Evolutionary conservation across 305 asterid species (phyloP), one percentile per base, ranked within the genome.

Genomic region (Fraxinus sp.): DNA sequence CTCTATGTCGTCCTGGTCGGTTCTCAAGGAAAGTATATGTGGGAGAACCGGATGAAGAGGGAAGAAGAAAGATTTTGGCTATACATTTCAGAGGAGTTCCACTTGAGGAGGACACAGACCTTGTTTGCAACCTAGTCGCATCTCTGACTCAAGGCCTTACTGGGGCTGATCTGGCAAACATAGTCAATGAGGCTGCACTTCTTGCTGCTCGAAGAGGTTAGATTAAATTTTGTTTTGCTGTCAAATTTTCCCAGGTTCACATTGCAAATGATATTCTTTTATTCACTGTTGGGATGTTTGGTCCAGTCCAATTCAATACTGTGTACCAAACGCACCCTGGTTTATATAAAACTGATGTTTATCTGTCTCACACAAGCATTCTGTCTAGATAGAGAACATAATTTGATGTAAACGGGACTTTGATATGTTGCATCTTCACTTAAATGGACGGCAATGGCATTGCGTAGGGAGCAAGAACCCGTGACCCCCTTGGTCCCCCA

Each of bases 121-220:
- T 94, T 80, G 92, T 96, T 44, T 94, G 98, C 90, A 83, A 87
- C 90, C 89, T 93, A 14, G 97, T 96, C 76, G 98, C 98, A 16
- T 92, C 99, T 83, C 91, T 96, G 71, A 96, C 99, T 10, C 93
- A 86, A 82, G 99, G 99, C 83, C 87, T 93, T 30, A 98, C 91
- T 1, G 98, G 98, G 33, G 98, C 99, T 75, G 99, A 96, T 88
- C 98, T 96, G 82, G 99, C 98, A 74, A 96, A 96, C 83, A 91
- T 96, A 24, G 97, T 92, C 62, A 96, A 96, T 0, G 99, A 96
- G 86, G 89, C 99, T 70, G 98, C 97, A 39, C 88, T 96, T 44
- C 98, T 96, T 86, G 98, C 99, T 83, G 98, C 97, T 75, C 98
- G 99, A 4, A 88, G 99, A 93, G 99, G 99, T 96, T 73, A 78